These are phyloP conservation scores for Wickerhamomyces pijperi DNA, from an alignment of 805 yeast genomes.

Conservation along the genomic window DNA sequence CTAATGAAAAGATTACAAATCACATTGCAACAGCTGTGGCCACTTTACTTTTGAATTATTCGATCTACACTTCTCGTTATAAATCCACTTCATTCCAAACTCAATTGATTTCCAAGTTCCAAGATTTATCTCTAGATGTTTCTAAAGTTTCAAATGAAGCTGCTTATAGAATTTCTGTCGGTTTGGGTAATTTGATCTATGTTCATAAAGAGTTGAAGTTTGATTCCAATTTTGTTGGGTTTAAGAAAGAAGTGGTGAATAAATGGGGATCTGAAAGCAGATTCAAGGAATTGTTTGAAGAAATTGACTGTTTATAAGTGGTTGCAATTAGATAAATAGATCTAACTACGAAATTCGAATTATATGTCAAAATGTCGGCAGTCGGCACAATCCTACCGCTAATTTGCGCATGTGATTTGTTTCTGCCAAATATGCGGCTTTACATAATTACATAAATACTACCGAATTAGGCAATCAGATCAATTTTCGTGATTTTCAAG, in stretches of 20 bases:
- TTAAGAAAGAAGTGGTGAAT: background rate
- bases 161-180: slow-evolving; percentile 50
- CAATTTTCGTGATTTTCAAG: too few relatives aligned
- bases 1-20: slow-evolving; percentile 12
- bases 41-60: slow-evolving; percentile 39
- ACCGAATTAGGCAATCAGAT: too few relatives aligned
- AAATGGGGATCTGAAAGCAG: background rate
- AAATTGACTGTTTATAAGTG: slow-evolving; percentile 6
- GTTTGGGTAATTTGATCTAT: slow-evolving; percentile 47
- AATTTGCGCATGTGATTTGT: too few relatives aligned
- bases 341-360: too few relatives aligned
- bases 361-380: too few relatives aligned
- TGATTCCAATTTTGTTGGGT: background rate
- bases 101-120: slow-evolving; percentile 19
- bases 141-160: slow-evolving; percentile 44
- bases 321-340: too few relatives aligned
- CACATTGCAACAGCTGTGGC: slow-evolving; percentile 31
- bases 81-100: slow-evolving; percentile 20
- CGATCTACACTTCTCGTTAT: slow-evolving; percentile 25
- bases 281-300: background rate
- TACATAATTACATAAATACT: too few relatives aligned
- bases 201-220: slow-evolving; percentile 17
- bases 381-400: too few relatives aligned
- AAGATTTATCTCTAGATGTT: slow-evolving; percentile 18
- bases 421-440: too few relatives aligned